These are phyloP conservation scores for Malassezia sp. DNA, from an alignment of 1,284 basidiomycete genomes.

Conservation along the genomic window DNA sequence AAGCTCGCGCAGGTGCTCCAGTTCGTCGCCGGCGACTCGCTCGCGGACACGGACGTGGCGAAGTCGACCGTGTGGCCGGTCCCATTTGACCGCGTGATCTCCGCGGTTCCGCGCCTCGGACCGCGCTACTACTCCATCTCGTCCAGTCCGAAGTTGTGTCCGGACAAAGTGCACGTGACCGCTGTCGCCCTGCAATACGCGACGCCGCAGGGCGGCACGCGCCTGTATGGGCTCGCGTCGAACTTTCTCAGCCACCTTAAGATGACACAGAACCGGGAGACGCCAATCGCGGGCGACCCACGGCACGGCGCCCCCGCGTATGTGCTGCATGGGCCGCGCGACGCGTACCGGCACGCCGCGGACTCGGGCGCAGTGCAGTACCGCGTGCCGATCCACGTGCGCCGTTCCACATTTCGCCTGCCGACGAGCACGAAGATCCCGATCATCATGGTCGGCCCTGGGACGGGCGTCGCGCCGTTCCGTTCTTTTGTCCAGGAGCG, in stretches of 20 bases:
- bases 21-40: conserved; percentile 67
- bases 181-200: conserved; percentile 59
- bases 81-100: conserved; percentile 91
- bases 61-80: conserved; percentile 80
- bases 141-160: conserved; percentile 81
- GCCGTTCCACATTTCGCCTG: conserved; percentile 87
- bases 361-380: conserved; percentile 49
- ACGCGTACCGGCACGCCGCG: conserved; percentile 56
- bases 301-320: conserved; percentile 58
- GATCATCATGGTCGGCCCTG: conserved; percentile 96
- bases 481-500: conserved; percentile 96
- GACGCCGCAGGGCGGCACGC: conserved; percentile 16
- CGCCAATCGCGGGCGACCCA: conserved; percentile 32
- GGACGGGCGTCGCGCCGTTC: conserved; percentile 96
- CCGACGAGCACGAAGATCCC: conserved; percentile 96
- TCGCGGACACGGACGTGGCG: conserved; percentile 49
- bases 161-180: conserved; percentile 82
- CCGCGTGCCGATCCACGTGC: conserved; percentile 84
- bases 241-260: conserved; percentile 51
- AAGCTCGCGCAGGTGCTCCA: conserved; percentile 85
- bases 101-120: conserved; percentile 79
- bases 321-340: conserved; percentile 75
- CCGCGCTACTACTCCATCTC: conserved; percentile 98
- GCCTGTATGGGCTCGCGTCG: conserved; percentile 39
- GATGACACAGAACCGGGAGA: conserved; percentile 55